Evolutionary conservation across 176 grass and related monocot species (phyloP).

Genomic region (Saccharum officinarum): DNA sequence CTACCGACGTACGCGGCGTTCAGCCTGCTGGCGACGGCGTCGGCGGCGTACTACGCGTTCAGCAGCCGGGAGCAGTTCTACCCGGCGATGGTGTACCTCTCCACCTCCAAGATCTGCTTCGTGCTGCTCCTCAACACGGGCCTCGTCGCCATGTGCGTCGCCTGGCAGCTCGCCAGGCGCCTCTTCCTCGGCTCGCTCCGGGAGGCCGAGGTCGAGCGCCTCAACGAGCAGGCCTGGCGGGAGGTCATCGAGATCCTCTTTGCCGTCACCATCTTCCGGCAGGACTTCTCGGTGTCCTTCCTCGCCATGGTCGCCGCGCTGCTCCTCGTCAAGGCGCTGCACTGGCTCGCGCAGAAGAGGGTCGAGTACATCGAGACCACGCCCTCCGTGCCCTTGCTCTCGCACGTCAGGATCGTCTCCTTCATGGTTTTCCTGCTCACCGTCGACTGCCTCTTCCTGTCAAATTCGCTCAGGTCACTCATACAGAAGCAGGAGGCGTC

Average conservation of each 20-base stretch:
- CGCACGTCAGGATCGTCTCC: slow-evolving; percentile 77
- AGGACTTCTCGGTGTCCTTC: slow-evolving; percentile 95
- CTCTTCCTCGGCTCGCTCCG: slow-evolving; percentile 84
- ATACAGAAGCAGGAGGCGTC: slow-evolving; percentile 68
- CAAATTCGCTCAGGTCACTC: slow-evolving; percentile 60
- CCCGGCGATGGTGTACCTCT: slow-evolving; percentile 95
- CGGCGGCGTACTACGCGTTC: slow-evolving; percentile 85
- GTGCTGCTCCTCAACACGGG: slow-evolving; percentile 96
- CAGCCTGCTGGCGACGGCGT: slow-evolving; percentile 86
- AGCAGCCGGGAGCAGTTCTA: slow-evolving; percentile 98
- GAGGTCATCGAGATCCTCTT: slow-evolving; percentile 96
- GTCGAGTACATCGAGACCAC: slow-evolving; percentile 96
- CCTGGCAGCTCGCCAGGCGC: slow-evolving; percentile 82
- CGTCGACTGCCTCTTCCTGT: slow-evolving; percentile 75
- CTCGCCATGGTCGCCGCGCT: slow-evolving; percentile 84
- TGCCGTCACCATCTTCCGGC: slow-evolving; percentile 94
- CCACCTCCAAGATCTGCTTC: slow-evolving; percentile 97
- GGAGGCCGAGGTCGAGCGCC: slow-evolving; percentile 90
- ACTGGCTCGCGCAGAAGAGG: slow-evolving; percentile 91
- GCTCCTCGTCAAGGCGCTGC: slow-evolving; percentile 78
- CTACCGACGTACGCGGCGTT: slow-evolving; percentile 87
- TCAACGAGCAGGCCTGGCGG: slow-evolving; percentile 95
- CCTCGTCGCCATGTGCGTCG: slow-evolving; percentile 88
- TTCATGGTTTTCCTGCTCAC: slow-evolving; percentile 83
- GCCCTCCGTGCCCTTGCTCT: slow-evolving; percentile 74